These are phyloP conservation scores for Pleurotus cornucopiae DNA, from an alignment of 768 basidiomycete genomes.

Conservation along the genomic window DNA sequence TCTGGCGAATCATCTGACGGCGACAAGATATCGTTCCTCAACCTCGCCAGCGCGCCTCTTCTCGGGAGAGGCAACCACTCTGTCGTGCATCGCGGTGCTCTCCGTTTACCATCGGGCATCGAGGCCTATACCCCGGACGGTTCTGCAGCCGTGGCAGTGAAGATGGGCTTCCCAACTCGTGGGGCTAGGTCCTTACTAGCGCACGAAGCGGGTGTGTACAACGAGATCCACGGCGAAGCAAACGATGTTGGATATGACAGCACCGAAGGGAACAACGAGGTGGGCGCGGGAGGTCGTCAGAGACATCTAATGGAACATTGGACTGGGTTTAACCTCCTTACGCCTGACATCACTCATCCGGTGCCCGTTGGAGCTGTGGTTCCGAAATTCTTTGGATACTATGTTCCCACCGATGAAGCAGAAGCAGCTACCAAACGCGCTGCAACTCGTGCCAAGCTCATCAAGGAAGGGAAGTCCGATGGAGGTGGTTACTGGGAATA, in stretches of 20 bases:
- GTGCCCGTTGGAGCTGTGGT: conserved; percentile 47
- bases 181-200: background rate
- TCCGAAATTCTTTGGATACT: conserved; percentile 66
- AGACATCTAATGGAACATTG: conserved; percentile 43
- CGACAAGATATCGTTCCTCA: background rate
- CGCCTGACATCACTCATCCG: conserved; percentile 33
- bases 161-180: background rate
- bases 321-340: conserved; percentile 42
- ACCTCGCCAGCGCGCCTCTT: background rate
- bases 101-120: background rate
- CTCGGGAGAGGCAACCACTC: conserved; percentile 1
- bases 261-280: background rate
- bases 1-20: background rate
- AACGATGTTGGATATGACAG: background rate
- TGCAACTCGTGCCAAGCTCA: background rate
- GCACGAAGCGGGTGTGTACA: background rate
- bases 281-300: no score
- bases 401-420: conserved; percentile 23
- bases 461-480: background rate
- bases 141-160: background rate
- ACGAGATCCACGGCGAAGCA: background rate
- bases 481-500: background rate
- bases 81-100: background rate
- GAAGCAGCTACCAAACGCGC: background rate
- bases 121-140: background rate